Evolutionary conservation across 345 rosid genomes (phyloP).

Genomic region (Erucastrum elatum): DNA sequence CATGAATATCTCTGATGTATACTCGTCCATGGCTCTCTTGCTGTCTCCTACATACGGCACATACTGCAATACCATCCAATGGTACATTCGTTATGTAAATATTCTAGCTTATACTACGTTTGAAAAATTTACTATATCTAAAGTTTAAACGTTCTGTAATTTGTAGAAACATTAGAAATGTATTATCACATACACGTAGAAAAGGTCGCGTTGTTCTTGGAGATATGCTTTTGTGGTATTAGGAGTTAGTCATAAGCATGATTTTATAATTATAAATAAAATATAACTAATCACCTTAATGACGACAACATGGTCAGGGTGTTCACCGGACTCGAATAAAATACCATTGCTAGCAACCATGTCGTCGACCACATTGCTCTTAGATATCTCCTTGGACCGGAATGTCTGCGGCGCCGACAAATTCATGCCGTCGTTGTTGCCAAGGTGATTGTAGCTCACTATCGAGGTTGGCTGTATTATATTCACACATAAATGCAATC

Average conservation of each 20-base stretch:
- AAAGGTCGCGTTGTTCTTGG: not conserved
- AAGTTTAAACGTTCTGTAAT: not conserved
- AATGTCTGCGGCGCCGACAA: constrained; percentile 97
- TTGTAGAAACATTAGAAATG: no score
- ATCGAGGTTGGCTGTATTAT: constrained; percentile 81
- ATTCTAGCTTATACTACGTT: not conserved
- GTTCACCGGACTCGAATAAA: constrained; percentile 88
- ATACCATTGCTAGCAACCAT: constrained; percentile 96
- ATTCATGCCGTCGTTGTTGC: constrained; percentile 98
- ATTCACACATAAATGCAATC: not conserved
- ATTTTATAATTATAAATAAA: not conserved
- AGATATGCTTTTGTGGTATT: not conserved
- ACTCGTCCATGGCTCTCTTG: constrained; percentile 99
- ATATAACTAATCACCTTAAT: constrained; percentile 64
- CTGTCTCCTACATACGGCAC: constrained; percentile 97
- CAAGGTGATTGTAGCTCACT: constrained; percentile 94
- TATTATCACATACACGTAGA: not conserved
- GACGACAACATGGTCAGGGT: constrained; percentile 98
- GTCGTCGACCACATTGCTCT: constrained; percentile 96
- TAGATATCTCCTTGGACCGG: constrained; percentile 94
- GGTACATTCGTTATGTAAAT: not conserved
- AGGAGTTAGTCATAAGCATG: not conserved
- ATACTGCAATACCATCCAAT: constrained; percentile 51
- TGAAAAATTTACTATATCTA: not conserved
- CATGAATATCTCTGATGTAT: constrained; percentile 97